Percentiles rank a stretch among this genome's conserved stretches.
These are phyloP conservation scores for Raffaelea ambrosiae DNA, from an alignment of 2,329 filamentous ascomycete genomes.

Conservation along the genomic window DNA sequence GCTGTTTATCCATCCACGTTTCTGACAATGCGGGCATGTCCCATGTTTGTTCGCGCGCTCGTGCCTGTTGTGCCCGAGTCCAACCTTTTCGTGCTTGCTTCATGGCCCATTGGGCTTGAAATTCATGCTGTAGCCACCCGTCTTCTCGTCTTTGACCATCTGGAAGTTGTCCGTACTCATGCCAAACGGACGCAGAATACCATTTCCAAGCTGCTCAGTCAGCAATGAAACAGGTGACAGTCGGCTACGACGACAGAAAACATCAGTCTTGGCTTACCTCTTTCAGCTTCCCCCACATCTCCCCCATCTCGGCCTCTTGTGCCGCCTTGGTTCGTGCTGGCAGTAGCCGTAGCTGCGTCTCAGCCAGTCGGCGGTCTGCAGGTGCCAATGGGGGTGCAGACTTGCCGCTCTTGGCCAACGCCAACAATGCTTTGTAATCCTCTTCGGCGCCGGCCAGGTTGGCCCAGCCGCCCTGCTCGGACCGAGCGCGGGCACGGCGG, in stretches of 20 bases:
- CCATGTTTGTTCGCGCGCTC: too few relatives aligned
- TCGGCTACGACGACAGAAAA: background rate
- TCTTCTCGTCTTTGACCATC: conserved; percentile 82
- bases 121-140: conserved; percentile 90
- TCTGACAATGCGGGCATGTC: too few relatives aligned
- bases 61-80: too few relatives aligned
- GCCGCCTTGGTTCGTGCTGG: conserved; percentile 65
- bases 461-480: conserved; percentile 68
- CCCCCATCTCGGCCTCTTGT: conserved; percentile 78
- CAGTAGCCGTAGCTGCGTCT: conserved; percentile 55
- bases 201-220: conserved; percentile 75
- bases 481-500: conserved; percentile 65
- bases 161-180: conserved; percentile 91
- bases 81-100: background rate
- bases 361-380: conserved; percentile 60
- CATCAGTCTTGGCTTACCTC: conserved; percentile 39
- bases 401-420: conserved; percentile 25
- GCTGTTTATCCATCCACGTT: too few relatives aligned
- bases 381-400: conserved; percentile 52
- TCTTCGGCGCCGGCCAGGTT: conserved; percentile 67
- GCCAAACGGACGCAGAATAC: conserved; percentile 86
- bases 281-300: conserved; percentile 98
- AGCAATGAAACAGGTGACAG: background rate
- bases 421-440: conserved; percentile 65
- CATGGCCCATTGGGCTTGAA: conserved; percentile 37